Base-by-base conservation (phyloP, 345 rosid genomes). In the Eutrema japonicum region DNA sequence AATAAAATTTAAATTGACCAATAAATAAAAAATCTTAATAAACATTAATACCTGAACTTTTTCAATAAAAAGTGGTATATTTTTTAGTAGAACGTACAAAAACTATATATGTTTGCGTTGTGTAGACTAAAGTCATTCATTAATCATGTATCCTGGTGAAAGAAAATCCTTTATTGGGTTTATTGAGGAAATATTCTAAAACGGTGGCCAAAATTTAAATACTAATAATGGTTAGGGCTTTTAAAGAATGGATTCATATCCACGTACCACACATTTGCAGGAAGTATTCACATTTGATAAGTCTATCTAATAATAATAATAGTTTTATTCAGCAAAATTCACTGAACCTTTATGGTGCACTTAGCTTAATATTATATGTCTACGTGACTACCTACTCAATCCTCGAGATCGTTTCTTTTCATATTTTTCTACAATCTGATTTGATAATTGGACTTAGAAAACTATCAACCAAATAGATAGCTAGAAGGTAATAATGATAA, bases 291-390 rank as follows among this genome's bases (percentile, higher is more conserved):
- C 45, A 68, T 68, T 61, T 54, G 64, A 75, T 75, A 60, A 60
- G 64, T 75, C 73, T 52, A 68, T 33, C 49, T 30, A 43, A 14
- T 29, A 54, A 14, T 40, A 55, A 18, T 46, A 49, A 40, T 65
- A 73, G 57, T 55, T 50, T 40, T 58, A 11, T 59, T 38, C 13
- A 41, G 16, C 54, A 58, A 26, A 58, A 67, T 74, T 59, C 78
- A 67, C 18, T 74, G 73, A 74, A 74, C 78, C 77, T 58, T 73
- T 32, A 30, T 32, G 27, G 45, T 49, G 36, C 72, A 73, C 61
- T 40, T 66, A 74, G 61, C 61, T 49, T 50, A 18, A 18, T 18
- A 18, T 18, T 18, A 57, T 49, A 66, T 40, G 29, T 74, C 72
- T 49, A 66, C 32, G 53, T 66, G 18, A 41, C 54, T 59, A 74